Percentiles rank a stretch among this genome's conserved stretches.
Evolutionary conservation across 2,329 filamentous ascomycete species (phyloP).

Genomic region (Monascus ruber): DNA sequence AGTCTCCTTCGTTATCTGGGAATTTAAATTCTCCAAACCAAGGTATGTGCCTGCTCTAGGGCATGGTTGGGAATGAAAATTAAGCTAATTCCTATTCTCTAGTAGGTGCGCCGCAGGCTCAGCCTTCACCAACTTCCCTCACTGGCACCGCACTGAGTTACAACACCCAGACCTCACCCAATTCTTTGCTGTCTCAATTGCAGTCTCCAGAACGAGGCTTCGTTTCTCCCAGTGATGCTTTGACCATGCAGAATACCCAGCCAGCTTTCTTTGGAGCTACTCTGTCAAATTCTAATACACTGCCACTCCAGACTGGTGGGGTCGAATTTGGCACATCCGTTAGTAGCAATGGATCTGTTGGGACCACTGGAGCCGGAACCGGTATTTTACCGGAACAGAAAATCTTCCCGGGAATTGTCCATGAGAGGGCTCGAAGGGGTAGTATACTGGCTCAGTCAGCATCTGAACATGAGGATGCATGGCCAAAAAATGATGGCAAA

Average conservation of each 20-base stretch:
- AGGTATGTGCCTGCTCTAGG: neutral
- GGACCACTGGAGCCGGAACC: conserved; percentile 4
- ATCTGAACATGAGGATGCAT: too few relatives aligned
- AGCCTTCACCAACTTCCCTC: neutral
- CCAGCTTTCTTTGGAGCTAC: neutral
- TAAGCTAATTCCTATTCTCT: neutral
- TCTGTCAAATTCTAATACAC: neutral
- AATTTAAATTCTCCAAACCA: neutral
- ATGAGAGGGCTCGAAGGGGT: conserved; percentile 23
- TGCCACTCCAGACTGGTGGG: neutral
- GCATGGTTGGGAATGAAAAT: neutral
- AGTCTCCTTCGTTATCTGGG: neutral
- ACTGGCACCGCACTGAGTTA: neutral
- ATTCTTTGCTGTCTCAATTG: neutral
- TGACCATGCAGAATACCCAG: neutral
- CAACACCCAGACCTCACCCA: neutral
- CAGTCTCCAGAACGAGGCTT: neutral
- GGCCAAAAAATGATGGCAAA: too few relatives aligned
- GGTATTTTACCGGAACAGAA: conserved; percentile 22
- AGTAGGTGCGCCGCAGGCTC: neutral
- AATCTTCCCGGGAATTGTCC: conserved; percentile 33
- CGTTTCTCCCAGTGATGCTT: neutral
- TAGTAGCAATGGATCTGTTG: conserved; percentile 2
- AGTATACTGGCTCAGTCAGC: conserved; percentile 7
- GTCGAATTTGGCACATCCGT: conserved; percentile 1